Base-by-base conservation (phyloP, 139 green algal species). In the Chlorella sp. region DNA sequence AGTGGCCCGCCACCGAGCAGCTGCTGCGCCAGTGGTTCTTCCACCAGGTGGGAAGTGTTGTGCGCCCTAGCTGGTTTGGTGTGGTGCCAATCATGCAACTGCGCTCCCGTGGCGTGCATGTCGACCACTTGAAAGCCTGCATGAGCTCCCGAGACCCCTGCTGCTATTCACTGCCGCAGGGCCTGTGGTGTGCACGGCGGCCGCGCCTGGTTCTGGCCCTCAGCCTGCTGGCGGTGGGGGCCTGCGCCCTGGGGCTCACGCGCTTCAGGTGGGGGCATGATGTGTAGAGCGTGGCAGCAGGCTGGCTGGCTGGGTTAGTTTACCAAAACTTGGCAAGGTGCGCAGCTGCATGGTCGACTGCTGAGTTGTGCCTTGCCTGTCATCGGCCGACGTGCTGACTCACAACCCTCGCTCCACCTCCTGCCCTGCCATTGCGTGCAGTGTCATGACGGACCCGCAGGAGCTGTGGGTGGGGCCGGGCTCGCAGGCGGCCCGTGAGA, bases 381-480 rank as follows among this genome's bases (percentile, higher is more conserved):
- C n/a, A n/a, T n/a, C n/a, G n/a, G n/a, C n/a, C n/a, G n/a, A n/a
- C n/a, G n/a, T n/a, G n/a, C n/a, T n/a, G n/a, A n/a, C n/a, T n/a
- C n/a, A n/a, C n/a, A n/a, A n/a, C n/a, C n/a, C n/a, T n/a, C n/a
- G n/a, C n/a, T n/a, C n/a, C n/a, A n/a, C n/a, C 44, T 51, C 9
- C 44, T 51, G 62, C 62, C 62, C 26, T 28, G 41, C 74, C 60
- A 60, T 23, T 15, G 12, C 51, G 13, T 60, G 38, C 76, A 82
- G 76, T 23, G 88, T 95, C 44, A 82, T 91, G 41, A 94, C 87
- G 1, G 73, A 93, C 70, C 94, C 94, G 1, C 85, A 93, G 86
- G 41, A 84, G 76, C 89, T 98, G 38, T 98, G 95, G 95, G 95
- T 98, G 39, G 89, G 92, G 3, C 86, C 93, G 1, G 73, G 62